Percentiles rank a stretch among this genome's conserved stretches.
Conservation (phyloP, 495 filamentous ascomycete species). For the Parachaetomium inaequale region DNA sequence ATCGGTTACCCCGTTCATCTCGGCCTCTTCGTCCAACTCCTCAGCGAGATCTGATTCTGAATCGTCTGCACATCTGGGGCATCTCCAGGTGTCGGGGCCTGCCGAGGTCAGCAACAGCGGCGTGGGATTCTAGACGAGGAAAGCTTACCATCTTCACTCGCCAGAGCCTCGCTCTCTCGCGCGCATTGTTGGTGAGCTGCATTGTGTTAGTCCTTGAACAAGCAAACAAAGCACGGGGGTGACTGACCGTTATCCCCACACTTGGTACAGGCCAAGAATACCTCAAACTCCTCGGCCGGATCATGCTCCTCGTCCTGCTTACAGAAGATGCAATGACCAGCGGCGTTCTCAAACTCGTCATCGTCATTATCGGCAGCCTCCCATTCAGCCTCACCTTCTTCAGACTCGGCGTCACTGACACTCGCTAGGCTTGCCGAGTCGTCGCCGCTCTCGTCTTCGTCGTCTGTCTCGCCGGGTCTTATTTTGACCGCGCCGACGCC, state of each 20-base stretch:
- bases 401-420: slow-evolving; percentile 39
- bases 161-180: slow-evolving; percentile 68
- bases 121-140: background rate
- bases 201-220: slow-evolving; percentile 40
- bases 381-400: slow-evolving; percentile 46
- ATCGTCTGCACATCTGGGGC: slow-evolving; percentile 68
- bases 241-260: slow-evolving; percentile 88
- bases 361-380: slow-evolving; percentile 66
- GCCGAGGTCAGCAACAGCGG: slow-evolving; percentile 20
- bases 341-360: slow-evolving; percentile 50
- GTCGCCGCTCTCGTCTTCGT: slow-evolving; percentile 37
- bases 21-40: slow-evolving; percentile 38
- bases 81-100: slow-evolving; percentile 73
- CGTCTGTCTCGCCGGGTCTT: slow-evolving; percentile 51
- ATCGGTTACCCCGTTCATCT: slow-evolving; percentile 39
- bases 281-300: slow-evolving; percentile 82
- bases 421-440: slow-evolving; percentile 25
- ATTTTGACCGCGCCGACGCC: slow-evolving; percentile 75
- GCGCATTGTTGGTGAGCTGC: slow-evolving; percentile 93
- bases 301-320: slow-evolving; percentile 80
- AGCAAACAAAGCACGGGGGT: slow-evolving; percentile 12
- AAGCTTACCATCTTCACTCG: slow-evolving; percentile 35
- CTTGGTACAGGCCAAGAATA: slow-evolving; percentile 70
- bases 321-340: slow-evolving; percentile 76
- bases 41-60: slow-evolving; percentile 43